Evolutionary conservation across 2,329 filamentous ascomycete species (phyloP), one percentile per base, ranked within the genome.

Genomic region (Raffaelea deltoideospora): DNA sequence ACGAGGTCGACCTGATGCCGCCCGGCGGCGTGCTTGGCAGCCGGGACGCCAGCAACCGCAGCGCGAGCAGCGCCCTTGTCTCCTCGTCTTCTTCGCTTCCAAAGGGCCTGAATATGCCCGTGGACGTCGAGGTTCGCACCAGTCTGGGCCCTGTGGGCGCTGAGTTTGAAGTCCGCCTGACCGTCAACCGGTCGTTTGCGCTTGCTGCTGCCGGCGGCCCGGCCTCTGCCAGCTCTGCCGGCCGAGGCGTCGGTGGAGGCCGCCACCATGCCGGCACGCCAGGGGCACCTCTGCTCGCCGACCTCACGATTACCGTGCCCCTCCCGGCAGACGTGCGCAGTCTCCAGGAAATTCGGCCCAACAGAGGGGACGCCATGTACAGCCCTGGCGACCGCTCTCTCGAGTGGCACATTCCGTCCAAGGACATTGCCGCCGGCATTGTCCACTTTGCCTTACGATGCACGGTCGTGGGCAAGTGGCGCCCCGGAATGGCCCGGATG

Each of bases 1-100:
- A 98, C 52, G 88, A 95, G 55, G 85, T 93, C 17, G 84, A 98
- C 54, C 60, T 98, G 18, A 64, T 96, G 11, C 86, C 86, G 0
- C 66, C 64, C 45, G 64, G 68, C 17, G 68, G 71, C n/a, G n/a
- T n/a, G n/a, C n/a, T n/a, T n/a, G n/a, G n/a, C n/a, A n/a, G n/a
- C 7, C 22, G n/a, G 10, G 13, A 15, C 26, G 3, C 22, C 3
- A 10, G 17, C 9, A 68, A 59, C 37, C 57, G 72, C 2, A 62
- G 65, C 37, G 19, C 20, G 32, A 37, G 11, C 34, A 72, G 73
- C 41, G 77, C 72, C 46, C n/a, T n/a, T n/a, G n/a, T n/a, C n/a
- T n/a, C n/a, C n/a, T n/a, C n/a, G n/a, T n/a, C n/a, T n/a, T n/a
- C n/a, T n/a, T n/a, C n/a, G n/a, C n/a, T n/a, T n/a, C n/a, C n/a